Base-by-base conservation (phyloP, 2,329 filamentous ascomycete species). In the Aspergillus sclerotialis region DNA sequence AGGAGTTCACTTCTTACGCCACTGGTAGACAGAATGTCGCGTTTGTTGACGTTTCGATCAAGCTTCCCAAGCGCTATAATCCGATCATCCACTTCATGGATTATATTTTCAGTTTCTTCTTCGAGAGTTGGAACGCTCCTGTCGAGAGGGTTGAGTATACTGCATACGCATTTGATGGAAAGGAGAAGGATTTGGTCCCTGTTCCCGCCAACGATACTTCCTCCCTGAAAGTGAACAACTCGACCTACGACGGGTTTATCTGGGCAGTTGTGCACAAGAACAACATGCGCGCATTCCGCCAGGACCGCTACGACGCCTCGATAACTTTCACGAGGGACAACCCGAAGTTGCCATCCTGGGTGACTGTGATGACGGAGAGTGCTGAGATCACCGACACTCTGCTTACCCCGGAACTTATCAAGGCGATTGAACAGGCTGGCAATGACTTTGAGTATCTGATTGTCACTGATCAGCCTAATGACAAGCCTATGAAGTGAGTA, bases 241-340 rank as follows among this genome's bases (percentile, higher is more conserved):
- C 76, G 38, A 65, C 66, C 25, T 96, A 82, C 53, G 92, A 96
- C 58, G 81, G 81, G 28, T 98, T 96, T 53, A 90, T 98, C 45
- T 96, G 84, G 76, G 90, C 88, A 32, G 65, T 98, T 47, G 89
- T 96, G 43, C 87, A 96, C 75, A 98, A 98, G 77, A 82, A 88
- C 52, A 68, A 75, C 59, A 96, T 98, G 90, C 86, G 85, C 69
- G 72, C 78, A 52, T 75, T 94, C 50, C 83, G 92, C 42, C 84
- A 94, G 30, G 87, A 94, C 44, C 84, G 92, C 50, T 98, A 95
- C 66, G 92, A 98, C 60, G 70, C 95, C 35, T 94, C 86, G 34
- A 76, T 98, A 48, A 95, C 92, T 27, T 80, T 80, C 45, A 95
- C 90, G 57, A 94, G 94, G 73, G 92, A 98, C 55, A 78, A 89